Base-by-base conservation (phyloP, 129 eudicot species). In the Silybum marianum region DNA sequence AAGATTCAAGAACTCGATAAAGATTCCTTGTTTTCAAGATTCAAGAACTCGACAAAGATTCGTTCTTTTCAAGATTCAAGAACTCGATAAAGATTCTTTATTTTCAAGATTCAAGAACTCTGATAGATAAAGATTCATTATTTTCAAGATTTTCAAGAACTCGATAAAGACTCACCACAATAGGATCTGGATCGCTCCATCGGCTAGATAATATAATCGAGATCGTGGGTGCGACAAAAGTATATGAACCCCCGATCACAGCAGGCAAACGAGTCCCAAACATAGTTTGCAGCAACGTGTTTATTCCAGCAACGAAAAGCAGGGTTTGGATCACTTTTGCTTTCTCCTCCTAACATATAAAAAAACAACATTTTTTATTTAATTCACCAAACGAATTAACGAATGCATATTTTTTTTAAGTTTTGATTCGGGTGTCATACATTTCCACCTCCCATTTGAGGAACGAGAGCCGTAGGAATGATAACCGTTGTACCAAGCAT, bases 371-470 rank as follows among this genome's bases (percentile, higher is more conserved):
- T 28, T 32, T 32, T 26, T 62, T 71, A 39, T 68, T 22, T 22
- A 69, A 75, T 48, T 16, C 11, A 38, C 28, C 18, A 38, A 26
- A 28, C 6, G 69, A 10, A n/a, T 25, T 26, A 79, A 23, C 32
- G 9, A 78, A 26, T 25, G 28, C 13, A 21, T 60, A 30, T 38
- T 30, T 28, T 0, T n/a, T n/a, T n/a, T n/a, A n/a, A n/a, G n/a
- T n/a, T 79, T 79, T n/a, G 4, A 26, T 76, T 79, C 24, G 4
- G 16, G 63, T 69, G 44, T 84, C 82, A 80, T 80, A 91, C 96
- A 86, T 89, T 85, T 72, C 93, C 93, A 83, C 96, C 96, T 34
- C 96, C 96, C 96, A 91, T 91, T 78, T 91, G 96, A 76, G 96
- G 96, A 83, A 91, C 96, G 40, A 91, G 89, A 78, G 93, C 93